These are phyloP conservation scores for Tuber melanosporum DNA, from an alignment of 495 filamentous ascomycete genomes.

Conservation along the genomic window DNA sequence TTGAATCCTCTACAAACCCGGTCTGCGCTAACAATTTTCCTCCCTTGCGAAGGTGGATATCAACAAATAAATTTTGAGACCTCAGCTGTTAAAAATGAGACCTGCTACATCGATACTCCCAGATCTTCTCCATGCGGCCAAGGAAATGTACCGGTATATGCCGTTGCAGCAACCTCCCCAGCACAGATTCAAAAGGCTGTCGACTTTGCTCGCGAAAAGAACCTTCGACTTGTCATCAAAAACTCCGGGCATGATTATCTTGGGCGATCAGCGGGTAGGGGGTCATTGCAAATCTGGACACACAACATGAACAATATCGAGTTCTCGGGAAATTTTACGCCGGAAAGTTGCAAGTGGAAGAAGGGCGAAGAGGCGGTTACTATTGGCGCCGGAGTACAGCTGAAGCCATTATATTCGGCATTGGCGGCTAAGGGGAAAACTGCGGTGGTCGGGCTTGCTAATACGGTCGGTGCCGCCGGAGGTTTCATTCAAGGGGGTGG, in stretches of 20 bases:
- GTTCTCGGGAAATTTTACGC: constrained; percentile 39
- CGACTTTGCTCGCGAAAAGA: constrained; percentile 35
- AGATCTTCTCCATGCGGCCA: constrained; percentile 31
- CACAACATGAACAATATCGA: constrained; percentile 45
- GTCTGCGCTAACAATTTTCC: constrained; percentile 12
- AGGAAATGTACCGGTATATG: constrained; percentile 39
- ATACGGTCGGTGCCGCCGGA: constrained; percentile 43
- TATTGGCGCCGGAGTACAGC: constrained; percentile 37
- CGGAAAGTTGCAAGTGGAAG: constrained; percentile 19
- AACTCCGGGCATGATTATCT: constrained; percentile 43
- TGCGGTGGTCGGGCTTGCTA: constrained; percentile 37
- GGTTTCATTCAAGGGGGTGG: constrained; percentile 44
- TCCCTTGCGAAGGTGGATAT: constrained; percentile 18
- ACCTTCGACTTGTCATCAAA: constrained; percentile 42
- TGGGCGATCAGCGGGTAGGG: constrained; percentile 36
- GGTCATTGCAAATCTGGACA: constrained; percentile 52
- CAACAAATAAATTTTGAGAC: constrained; percentile 32
- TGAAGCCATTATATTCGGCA: constrained; percentile 34
- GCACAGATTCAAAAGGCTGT: constrained; percentile 41
- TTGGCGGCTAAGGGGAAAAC: constrained; percentile 28
- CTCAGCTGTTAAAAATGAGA: constrained; percentile 30
- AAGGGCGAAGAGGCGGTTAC: constrained; percentile 30
- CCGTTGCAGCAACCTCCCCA: constrained; percentile 31
- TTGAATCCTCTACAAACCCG: background rate
- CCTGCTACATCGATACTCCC: constrained; percentile 34